Conservation (phyloP, 352 stramenopile species). For the Globisporangium viniferum region DNA sequence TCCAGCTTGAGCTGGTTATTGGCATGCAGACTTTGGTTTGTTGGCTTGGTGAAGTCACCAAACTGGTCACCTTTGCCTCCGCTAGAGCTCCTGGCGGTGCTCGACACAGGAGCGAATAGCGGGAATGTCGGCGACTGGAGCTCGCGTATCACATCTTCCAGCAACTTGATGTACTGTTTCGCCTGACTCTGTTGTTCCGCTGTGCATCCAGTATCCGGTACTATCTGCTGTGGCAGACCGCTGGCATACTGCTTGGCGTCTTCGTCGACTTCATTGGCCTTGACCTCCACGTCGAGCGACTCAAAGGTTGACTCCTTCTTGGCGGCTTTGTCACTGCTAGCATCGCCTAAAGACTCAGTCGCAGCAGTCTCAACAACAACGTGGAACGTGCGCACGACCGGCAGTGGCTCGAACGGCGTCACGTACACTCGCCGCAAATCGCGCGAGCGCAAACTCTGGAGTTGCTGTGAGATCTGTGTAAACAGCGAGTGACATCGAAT, state of each 20-base stretch:
- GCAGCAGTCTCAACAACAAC: conserved; percentile 16
- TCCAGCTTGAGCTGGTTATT: conserved; percentile 31
- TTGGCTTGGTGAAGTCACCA: not conserved
- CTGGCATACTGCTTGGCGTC: conserved; percentile 18
- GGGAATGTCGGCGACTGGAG: conserved; percentile 61
- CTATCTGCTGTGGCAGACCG: conserved; percentile 6
- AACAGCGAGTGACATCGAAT: conserved; percentile 11
- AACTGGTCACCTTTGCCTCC: not conserved
- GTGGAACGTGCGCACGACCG: conserved; percentile 36
- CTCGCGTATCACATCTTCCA: conserved; percentile 42
- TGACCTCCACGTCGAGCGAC: not conserved
- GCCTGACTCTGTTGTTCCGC: conserved; percentile 21
- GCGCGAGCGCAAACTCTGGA: conserved; percentile 13
- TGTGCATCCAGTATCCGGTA: conserved; percentile 4
- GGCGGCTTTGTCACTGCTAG: not conserved
- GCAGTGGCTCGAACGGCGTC: conserved; percentile 36
- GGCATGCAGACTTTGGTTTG: not conserved
- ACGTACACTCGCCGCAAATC: conserved; percentile 30
- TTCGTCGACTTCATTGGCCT: not conserved
- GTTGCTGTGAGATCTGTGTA: conserved; percentile 15
- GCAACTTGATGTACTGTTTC: conserved; percentile 44
- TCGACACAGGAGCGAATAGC: conserved; percentile 35
- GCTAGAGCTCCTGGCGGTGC: no score
- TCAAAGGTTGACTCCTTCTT: not conserved
- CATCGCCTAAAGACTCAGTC: not conserved